Evolutionary conservation across 2,329 filamentous ascomycete genomes (phyloP).

Genomic region (Colletotrichum neosansevieriae): DNA sequence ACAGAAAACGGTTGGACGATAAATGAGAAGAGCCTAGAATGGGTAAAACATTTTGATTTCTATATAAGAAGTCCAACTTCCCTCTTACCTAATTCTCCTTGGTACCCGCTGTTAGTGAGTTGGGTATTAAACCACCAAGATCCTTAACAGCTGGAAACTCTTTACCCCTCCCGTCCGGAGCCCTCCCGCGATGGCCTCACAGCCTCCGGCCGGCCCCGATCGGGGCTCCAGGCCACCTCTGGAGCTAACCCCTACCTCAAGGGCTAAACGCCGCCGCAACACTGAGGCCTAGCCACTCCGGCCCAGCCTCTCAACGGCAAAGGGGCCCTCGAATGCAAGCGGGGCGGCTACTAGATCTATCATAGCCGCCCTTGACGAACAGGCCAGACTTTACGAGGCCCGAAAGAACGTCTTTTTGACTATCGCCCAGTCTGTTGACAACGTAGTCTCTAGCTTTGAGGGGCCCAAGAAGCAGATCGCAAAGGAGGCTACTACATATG

Average conservation of each 20-base stretch:
- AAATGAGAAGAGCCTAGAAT: no score
- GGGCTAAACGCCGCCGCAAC: neutral
- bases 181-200: neutral
- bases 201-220: neutral
- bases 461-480: conserved; percentile 6
- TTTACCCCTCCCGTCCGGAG: neutral
- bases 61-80: no score
- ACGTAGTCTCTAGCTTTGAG: neutral
- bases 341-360: neutral
- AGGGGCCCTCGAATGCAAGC: neutral
- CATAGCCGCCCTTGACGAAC: neutral
- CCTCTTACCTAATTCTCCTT: no score
- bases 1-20: no score
- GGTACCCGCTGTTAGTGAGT: neutral
- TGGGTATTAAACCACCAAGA: neutral
- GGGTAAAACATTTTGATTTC: no score
- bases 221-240: neutral
- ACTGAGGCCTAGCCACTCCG: neutral
- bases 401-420: neutral
- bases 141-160: neutral
- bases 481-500: neutral
- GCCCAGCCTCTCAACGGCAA: neutral
- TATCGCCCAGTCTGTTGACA: neutral
- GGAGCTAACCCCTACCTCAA: neutral
- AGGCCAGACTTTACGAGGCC: conserved; percentile 1